phyloP scores from a whole-genome alignment of 1,284 basidiomycete species.

The Leucoagaricus sp. region DNA sequence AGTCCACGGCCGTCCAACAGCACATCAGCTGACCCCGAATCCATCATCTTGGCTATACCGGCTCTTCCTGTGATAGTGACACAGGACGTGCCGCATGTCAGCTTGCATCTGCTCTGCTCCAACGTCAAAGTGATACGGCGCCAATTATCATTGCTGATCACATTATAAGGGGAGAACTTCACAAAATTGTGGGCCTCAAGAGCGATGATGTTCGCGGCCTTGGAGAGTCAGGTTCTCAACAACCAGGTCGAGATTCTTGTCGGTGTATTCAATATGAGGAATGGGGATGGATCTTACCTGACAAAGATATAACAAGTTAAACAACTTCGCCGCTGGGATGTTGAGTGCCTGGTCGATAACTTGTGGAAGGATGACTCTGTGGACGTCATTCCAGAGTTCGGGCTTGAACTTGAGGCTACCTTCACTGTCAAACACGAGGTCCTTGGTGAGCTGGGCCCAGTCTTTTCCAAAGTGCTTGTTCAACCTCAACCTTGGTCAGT shows the following conservation, averaged over 20 bases:
- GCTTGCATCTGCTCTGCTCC: constrained; percentile 90
- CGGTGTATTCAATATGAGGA: constrained; percentile 90
- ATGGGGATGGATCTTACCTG: constrained; percentile 89
- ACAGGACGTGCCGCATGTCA: constrained; percentile 92
- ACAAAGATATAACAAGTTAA: background rate
- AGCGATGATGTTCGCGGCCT: constrained; percentile 75
- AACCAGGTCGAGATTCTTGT: constrained; percentile 83
- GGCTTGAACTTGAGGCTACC: constrained; percentile 92
- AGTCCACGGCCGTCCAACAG: constrained; percentile 82
- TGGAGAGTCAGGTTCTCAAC: constrained; percentile 93
- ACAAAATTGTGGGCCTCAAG: constrained; percentile 85
- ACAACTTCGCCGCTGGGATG: too few relatives aligned
- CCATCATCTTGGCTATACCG: constrained; percentile 83
- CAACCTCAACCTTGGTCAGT: constrained; percentile 27
- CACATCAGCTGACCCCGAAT: constrained; percentile 93
- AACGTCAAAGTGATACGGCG: constrained; percentile 77
- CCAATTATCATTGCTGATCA: constrained; percentile 57
- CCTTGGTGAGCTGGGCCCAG: constrained; percentile 81
- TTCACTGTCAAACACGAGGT: constrained; percentile 83
- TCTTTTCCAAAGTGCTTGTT: constrained; percentile 71
- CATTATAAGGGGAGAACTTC: constrained; percentile 78
- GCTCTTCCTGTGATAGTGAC: constrained; percentile 80
- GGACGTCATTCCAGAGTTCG: constrained; percentile 84
- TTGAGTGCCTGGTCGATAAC: constrained; percentile 77
- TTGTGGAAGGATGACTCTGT: constrained; percentile 80